These are phyloP conservation scores for Fusarium illudens DNA, from an alignment of 2,329 filamentous ascomycete species.

Conservation along the genomic window DNA sequence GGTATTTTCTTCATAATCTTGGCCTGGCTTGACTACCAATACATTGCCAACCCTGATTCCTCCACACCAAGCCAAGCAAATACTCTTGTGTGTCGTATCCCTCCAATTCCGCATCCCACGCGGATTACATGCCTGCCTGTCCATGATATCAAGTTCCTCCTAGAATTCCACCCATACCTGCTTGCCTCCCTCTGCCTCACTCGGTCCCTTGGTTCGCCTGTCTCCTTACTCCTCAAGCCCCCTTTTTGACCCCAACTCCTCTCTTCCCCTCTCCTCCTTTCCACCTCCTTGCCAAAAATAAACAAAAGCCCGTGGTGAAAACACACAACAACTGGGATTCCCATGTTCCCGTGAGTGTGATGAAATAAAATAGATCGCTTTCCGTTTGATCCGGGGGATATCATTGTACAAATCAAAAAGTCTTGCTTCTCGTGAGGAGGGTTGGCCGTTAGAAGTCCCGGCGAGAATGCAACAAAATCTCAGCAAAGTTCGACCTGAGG, in stretches of 20 bases:
- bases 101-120: conserved; percentile 1
- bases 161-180: not conserved
- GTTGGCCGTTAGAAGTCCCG: not conserved
- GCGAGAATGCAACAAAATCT: conserved; percentile 4
- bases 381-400: conserved; percentile 33
- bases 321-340: not conserved
- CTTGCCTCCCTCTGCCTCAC: not conserved
- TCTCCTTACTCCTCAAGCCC: conserved; percentile 4
- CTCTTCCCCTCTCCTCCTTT: conserved; percentile 3
- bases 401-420: conserved; percentile 34
- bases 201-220: conserved; percentile 12
- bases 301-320: conserved; percentile 2
- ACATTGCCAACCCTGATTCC: not conserved
- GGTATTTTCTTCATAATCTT: conserved; percentile 7
- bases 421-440: conserved; percentile 7
- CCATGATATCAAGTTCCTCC: conserved; percentile 13
- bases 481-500: not conserved
- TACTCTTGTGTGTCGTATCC: not conserved
- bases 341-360: not conserved
- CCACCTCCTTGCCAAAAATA: conserved; percentile 8
- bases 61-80: not conserved
- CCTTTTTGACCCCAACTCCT: conserved; percentile 3
- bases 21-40: not conserved
- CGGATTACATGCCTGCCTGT: conserved; percentile 10
- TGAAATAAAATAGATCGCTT: conserved; percentile 27